Percentiles rank a stretch among this genome's conserved stretches.
These are phyloP conservation scores for Phellinidium pouzarii DNA, from an alignment of 1,284 basidiomycete genomes.

Conservation along the genomic window DNA sequence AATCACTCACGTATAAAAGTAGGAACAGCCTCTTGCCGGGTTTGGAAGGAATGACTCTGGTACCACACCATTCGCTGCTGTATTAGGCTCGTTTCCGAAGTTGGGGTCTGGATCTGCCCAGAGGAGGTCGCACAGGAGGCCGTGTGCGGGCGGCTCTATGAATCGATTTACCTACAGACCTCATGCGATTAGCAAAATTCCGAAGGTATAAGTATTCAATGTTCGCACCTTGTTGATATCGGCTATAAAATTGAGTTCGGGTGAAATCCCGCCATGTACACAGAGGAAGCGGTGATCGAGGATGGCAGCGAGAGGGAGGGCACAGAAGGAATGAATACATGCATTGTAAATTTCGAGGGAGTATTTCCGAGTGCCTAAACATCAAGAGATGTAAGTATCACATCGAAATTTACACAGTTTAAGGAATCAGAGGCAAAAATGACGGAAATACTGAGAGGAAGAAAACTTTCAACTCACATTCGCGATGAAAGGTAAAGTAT, in stretches of 20 bases:
- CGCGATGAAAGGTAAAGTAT: constrained; percentile 96
- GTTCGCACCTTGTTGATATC: constrained; percentile 63
- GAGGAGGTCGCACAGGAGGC: constrained; percentile 90
- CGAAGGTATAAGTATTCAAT: not conserved
- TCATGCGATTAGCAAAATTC: not conserved
- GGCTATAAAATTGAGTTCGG: constrained; percentile 77
- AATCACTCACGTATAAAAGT: constrained; percentile 79
- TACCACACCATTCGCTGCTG: constrained; percentile 31
- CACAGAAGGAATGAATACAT: constrained; percentile 87
- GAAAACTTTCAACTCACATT: constrained; percentile 51
- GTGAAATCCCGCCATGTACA: constrained; percentile 94
- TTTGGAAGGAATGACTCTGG: constrained; percentile 73
- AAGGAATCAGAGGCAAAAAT: not conserved
- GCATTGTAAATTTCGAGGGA: constrained; percentile 83
- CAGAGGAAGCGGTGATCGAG: constrained; percentile 98
- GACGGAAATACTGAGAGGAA: constrained; percentile 15
- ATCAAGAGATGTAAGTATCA: not conserved
- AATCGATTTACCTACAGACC: constrained; percentile 75
- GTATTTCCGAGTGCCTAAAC: constrained; percentile 86
- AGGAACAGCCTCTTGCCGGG: constrained; percentile 88
- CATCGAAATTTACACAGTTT: not conserved
- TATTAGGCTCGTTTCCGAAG: constrained; percentile 56
- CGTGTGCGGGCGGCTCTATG: constrained; percentile 89
- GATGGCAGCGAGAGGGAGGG: constrained; percentile 86
- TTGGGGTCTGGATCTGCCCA: constrained; percentile 91